Conservation (phyloP, 805 yeast genomes). For the Lipomyces spencermartinsiae region DNA sequence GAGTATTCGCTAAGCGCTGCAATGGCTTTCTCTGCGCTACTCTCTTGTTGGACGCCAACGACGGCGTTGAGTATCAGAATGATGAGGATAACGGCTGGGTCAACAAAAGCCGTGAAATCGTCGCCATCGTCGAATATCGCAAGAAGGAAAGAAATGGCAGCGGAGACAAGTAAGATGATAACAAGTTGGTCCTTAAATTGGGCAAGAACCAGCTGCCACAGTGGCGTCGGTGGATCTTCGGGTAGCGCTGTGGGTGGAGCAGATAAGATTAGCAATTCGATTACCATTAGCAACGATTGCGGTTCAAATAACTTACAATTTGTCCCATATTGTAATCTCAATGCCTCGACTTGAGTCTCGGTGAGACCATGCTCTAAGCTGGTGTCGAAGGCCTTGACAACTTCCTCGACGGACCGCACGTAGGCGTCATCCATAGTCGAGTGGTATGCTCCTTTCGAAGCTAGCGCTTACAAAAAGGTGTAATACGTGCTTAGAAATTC, state of each 20-base stretch:
- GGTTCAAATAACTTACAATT: slow-evolving; percentile 25
- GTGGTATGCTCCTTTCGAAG: neutral
- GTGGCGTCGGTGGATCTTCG: slow-evolving; percentile 48
- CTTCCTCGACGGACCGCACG: slow-evolving; percentile 34
- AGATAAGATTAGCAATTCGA: neutral
- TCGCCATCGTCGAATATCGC: slow-evolving; percentile 46
- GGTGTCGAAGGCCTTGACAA: slow-evolving; percentile 33
- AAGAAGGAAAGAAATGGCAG: slow-evolving; percentile 46
- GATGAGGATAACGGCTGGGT: slow-evolving; percentile 53
- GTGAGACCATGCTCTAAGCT: slow-evolving; percentile 39
- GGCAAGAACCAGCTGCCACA: slow-evolving; percentile 47
- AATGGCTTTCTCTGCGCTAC: slow-evolving; percentile 59
- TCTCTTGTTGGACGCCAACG: slow-evolving; percentile 59
- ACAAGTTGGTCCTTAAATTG: slow-evolving; percentile 50
- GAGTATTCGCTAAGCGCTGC: slow-evolving; percentile 56
- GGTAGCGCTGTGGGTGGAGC: slow-evolving; percentile 43
- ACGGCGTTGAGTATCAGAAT: slow-evolving; percentile 55
- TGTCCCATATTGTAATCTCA: slow-evolving; percentile 37
- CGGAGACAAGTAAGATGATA: slow-evolving; percentile 46
- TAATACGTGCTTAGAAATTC: neutral
- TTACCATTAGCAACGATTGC: neutral
- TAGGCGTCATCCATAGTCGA: slow-evolving; percentile 35
- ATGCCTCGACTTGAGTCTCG: slow-evolving; percentile 35
- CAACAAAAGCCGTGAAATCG: slow-evolving; percentile 47
- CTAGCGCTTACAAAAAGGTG: neutral